Evolutionary conservation across 2,329 filamentous ascomycete species (phyloP), one percentile per base, ranked within the genome.

Genomic region (Chaetomiaceae sp.): DNA sequence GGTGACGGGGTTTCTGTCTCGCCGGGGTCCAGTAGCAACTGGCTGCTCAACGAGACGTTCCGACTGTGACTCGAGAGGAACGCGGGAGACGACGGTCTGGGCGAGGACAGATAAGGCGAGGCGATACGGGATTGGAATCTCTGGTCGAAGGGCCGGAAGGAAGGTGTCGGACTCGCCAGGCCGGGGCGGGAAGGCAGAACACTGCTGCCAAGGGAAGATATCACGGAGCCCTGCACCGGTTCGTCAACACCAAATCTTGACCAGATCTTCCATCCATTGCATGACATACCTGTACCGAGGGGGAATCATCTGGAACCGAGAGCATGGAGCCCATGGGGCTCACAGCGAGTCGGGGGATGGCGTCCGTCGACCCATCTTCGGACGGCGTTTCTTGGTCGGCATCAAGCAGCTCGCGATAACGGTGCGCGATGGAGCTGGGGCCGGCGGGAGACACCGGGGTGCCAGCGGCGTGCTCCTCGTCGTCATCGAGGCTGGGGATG

Each of bases 71-170:
- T 68, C n/a, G 78, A 77, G 12, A 90, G 73, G 59, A 95, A 87
- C 12, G 85, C 87, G 1, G 90, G 90, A 1, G 91, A 96, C 2
- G 79, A 76, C 6, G 86, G 77, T 51, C 91, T 81, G 27, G 87
- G 83, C 21, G 82, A 82, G 20, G 77, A 66, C 27, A 68, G 64
- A 42, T 73, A 72, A 13, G 85, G 81, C 9, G 85, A 83, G 53
- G 77, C 75, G 57, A 96, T 81, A 42, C 91, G 85, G 14, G 92
- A 92, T 65, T 95, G 90, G 69, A 99, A 99, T 50, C 93, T 84
- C 57, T 89, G 83, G 66, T 99, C 93, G 67, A 99, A 99, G 4
- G 93, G 92, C 63, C 92, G 83, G 62, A 96, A 86, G 14, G 89
- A 90, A 17, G 87, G 87, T 14, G 86, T 88, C 13, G 89, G 85